These are phyloP conservation scores for Leucocoprinus birnbaumii DNA, from an alignment of 768 basidiomycete species.

Conservation along the genomic window DNA sequence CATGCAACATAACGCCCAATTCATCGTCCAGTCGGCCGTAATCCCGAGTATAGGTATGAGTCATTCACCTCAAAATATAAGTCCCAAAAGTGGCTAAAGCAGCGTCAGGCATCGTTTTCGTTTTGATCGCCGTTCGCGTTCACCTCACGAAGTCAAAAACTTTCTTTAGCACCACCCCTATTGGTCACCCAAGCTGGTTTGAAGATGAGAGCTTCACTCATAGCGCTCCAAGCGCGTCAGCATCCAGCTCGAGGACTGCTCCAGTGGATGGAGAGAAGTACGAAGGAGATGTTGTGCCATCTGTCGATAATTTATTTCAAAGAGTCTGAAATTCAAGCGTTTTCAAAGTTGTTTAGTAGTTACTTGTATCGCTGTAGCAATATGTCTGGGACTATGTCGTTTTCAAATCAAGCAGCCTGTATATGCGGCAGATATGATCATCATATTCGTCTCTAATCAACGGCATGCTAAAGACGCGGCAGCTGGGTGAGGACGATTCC, in stretches of 20 bases:
- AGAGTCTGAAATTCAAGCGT: neutral
- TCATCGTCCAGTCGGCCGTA: constrained; percentile 22
- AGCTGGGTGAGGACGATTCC: too few species aligned
- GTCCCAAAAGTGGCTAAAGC: neutral
- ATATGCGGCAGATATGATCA: too few species aligned
- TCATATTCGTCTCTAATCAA: too few species aligned
- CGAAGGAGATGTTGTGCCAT: neutral
- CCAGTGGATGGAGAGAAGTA: neutral
- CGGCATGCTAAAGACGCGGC: too few species aligned
- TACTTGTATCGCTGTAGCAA: neutral
- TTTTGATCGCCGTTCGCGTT: constrained; percentile 25
- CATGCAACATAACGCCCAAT: constrained; percentile 20
- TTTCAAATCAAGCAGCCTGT: too few species aligned
- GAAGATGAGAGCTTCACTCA: neutral
- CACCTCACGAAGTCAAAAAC: constrained; percentile 21
- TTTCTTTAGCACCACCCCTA: constrained; percentile 13
- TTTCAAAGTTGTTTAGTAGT: neutral
- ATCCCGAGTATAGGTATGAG: constrained; percentile 27
- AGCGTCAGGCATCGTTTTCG: constrained; percentile 27
- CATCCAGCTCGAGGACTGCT: neutral
- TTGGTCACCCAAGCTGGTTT: constrained; percentile 19
- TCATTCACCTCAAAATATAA: neutral
- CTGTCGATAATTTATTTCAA: constrained; percentile 6
- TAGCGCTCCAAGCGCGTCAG: neutral
- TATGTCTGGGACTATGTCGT: too few species aligned